Evolutionary conservation across 345 rosid species (phyloP).

Genomic region (Gynandropsis gynandra): DNA sequence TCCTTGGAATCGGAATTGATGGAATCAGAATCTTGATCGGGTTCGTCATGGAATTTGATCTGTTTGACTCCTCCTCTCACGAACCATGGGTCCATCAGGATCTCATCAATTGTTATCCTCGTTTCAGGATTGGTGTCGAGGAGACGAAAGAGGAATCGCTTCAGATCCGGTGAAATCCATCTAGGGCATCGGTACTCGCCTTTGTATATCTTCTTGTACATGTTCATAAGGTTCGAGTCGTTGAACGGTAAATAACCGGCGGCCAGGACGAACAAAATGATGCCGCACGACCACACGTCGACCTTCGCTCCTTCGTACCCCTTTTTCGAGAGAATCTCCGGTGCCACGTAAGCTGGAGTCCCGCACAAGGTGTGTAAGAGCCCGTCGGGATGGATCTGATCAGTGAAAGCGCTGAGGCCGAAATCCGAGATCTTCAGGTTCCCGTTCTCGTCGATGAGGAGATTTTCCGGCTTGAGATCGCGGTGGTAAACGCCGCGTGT

Average conservation of each 20-base stretch:
- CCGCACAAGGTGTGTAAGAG: constrained; percentile 73
- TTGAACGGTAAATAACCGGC: constrained; percentile 54
- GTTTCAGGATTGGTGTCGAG: constrained; percentile 72
- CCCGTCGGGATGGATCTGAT: constrained; percentile 57
- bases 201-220: constrained; percentile 51
- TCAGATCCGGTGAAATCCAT: constrained; percentile 58
- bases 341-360: constrained; percentile 80
- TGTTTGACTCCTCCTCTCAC: constrained; percentile 33
- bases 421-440: constrained; percentile 60
- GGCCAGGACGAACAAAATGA: constrained; percentile 47
- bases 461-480: constrained; percentile 64
- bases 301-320: constrained; percentile 89
- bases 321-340: constrained; percentile 55
- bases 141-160: constrained; percentile 50
- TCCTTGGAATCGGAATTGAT: too few relatives aligned
- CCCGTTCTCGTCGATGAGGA: constrained; percentile 53
- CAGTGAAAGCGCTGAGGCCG: constrained; percentile 57
- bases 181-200: constrained; percentile 54
- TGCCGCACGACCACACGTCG: constrained; percentile 71
- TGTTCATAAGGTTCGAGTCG: constrained; percentile 44
- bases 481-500: constrained; percentile 88
- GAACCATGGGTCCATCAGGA: constrained; percentile 61
- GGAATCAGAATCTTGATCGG: constrained; percentile 18
- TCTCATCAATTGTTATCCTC: constrained; percentile 56
- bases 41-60: constrained; percentile 28